Evolutionary conservation across 495 filamentous ascomycete species (phyloP).

Genomic region (Alectoria sarmentosa): DNA sequence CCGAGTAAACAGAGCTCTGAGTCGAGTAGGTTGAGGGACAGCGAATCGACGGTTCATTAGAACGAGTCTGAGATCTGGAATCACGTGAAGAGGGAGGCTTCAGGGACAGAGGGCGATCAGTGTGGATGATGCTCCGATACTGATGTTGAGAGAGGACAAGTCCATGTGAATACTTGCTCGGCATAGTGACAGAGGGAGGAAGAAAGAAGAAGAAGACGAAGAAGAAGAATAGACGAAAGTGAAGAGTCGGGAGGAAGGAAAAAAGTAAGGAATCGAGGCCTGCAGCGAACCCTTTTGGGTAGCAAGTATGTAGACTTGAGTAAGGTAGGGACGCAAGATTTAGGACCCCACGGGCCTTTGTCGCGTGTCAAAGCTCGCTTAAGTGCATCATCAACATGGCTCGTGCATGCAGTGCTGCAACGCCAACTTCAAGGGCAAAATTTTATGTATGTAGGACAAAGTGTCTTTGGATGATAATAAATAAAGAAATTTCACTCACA

Average conservation of each 20-base stretch:
- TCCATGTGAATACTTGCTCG: slow-evolving; percentile 26
- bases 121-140: slow-evolving; percentile 19
- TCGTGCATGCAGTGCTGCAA: no score
- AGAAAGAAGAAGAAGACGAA: background rate
- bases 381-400: background rate
- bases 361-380: background rate
- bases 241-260: background rate
- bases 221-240: background rate
- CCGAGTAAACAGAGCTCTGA: background rate
- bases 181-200: slow-evolving; percentile 15
- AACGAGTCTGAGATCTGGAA: background rate
- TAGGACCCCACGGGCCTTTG: background rate
- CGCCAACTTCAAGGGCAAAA: no score
- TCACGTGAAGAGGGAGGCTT: background rate
- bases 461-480: no score
- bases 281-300: background rate
- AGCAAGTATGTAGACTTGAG: background rate
- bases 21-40: background rate
- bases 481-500: no score
- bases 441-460: background rate
- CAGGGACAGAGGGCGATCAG: background rate
- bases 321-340: background rate
- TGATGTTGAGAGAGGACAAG: slow-evolving; percentile 25
- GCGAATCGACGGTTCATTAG: background rate
- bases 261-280: background rate